Evolutionary conservation across 768 basidiomycete species (phyloP).

Genomic region (Mycena chlorophos): DNA sequence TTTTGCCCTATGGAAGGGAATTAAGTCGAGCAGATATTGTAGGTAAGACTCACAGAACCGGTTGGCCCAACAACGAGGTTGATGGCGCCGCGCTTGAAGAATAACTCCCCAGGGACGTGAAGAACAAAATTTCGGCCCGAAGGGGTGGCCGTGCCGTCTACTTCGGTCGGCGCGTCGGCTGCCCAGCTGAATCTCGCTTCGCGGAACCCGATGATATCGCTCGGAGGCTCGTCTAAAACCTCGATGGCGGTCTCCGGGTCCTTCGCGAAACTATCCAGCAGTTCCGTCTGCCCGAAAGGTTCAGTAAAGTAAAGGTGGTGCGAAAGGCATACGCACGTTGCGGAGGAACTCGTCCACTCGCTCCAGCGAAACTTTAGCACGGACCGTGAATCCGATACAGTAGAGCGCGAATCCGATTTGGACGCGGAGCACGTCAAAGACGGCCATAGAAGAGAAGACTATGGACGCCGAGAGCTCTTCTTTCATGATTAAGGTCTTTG

Average conservation of each 20-base stretch:
- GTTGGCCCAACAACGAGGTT: slow-evolving; percentile 65
- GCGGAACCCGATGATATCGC: slow-evolving; percentile 48
- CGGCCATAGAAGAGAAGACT: slow-evolving; percentile 54
- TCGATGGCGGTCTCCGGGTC: slow-evolving; percentile 1
- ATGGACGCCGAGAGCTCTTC: slow-evolving; percentile 40
- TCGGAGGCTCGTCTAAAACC: neutral
- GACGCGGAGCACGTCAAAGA: slow-evolving; percentile 62
- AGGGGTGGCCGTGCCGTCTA: slow-evolving; percentile 30
- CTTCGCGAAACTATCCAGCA: slow-evolving; percentile 43
- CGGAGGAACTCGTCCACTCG: slow-evolving; percentile 47
- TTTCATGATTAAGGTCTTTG: slow-evolving; percentile 41
- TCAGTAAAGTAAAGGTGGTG: neutral
- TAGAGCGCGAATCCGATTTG: slow-evolving; percentile 44
- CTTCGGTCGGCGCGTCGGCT: slow-evolving; percentile 23
- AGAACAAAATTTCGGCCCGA: slow-evolving; percentile 49
- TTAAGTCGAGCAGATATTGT: too few species aligned
- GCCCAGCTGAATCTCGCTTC: slow-evolving; percentile 61
- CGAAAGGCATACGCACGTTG: slow-evolving; percentile 35
- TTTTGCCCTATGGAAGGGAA: slow-evolving; percentile 45
- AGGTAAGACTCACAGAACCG: slow-evolving; percentile 35
- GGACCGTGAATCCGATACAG: slow-evolving; percentile 21
- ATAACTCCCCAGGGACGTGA: slow-evolving; percentile 48
- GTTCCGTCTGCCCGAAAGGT: slow-evolving; percentile 40
- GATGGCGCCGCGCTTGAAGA: slow-evolving; percentile 52
- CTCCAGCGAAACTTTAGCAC: slow-evolving; percentile 65